Conservation (phyloP, 805 yeast genomes). For the Wickerhamiella domercqiae region DNA sequence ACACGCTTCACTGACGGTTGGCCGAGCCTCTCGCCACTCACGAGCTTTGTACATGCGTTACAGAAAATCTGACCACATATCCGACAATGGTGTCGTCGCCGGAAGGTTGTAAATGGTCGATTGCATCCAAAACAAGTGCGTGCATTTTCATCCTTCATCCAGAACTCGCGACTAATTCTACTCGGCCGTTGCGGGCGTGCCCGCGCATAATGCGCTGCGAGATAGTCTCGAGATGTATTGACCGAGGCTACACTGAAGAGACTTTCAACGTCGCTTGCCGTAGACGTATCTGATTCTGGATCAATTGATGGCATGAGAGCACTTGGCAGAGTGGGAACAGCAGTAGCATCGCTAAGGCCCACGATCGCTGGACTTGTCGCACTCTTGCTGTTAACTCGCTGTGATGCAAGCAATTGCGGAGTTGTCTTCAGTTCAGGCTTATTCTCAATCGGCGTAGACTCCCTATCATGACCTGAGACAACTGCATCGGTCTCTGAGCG, state of each 20-base stretch:
- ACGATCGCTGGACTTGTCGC: slow-evolving; percentile 11
- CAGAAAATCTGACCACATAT: slow-evolving; percentile 95
- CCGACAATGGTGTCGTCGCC: slow-evolving; percentile 89
- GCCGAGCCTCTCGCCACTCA: slow-evolving; percentile 46
- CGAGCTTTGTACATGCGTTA: slow-evolving; percentile 57
- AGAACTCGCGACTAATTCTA: slow-evolving; percentile 54
- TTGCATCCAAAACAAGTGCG: slow-evolving; percentile 77
- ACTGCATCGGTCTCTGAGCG: neutral
- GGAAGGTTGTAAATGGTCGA: slow-evolving; percentile 52
- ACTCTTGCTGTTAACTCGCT: slow-evolving; percentile 12
- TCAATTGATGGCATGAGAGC: neutral
- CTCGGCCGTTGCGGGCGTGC: slow-evolving; percentile 12
- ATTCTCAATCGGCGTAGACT: neutral
- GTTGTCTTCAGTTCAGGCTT: neutral
- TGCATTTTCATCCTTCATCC: slow-evolving; percentile 94
- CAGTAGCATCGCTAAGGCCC: slow-evolving; percentile 1
- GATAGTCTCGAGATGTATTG: slow-evolving; percentile 16
- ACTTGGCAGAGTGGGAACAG: neutral
- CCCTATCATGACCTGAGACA: neutral
- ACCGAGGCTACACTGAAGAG: slow-evolving; percentile 14
- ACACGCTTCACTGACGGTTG: slow-evolving; percentile 35
- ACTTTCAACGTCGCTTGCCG: slow-evolving; percentile 13
- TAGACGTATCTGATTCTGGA: neutral
- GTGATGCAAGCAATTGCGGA: slow-evolving; percentile 4
- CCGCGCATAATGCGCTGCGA: slow-evolving; percentile 16